Conservation (phyloP, 2,329 filamentous ascomycete genomes). For the Thelonectria rubi region DNA sequence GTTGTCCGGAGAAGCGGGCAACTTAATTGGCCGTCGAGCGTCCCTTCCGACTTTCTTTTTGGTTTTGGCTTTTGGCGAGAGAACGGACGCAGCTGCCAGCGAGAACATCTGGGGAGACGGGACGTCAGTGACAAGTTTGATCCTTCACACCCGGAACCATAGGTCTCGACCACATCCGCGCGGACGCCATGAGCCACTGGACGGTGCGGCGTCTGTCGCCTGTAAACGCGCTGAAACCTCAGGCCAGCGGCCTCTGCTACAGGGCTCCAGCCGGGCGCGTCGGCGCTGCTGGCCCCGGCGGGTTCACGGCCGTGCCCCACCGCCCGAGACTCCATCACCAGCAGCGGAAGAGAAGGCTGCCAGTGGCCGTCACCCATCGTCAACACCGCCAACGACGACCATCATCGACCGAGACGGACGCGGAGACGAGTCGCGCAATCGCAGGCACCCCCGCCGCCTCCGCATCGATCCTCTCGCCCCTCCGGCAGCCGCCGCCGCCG, state of each 20-base stretch:
- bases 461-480: background rate
- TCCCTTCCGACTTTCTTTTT: background rate
- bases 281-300: background rate
- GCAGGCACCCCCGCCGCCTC: background rate
- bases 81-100: no score
- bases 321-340: background rate
- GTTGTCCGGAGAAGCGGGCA: conserved; percentile 14
- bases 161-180: background rate
- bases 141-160: background rate
- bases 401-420: no score
- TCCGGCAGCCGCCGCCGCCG: conserved; percentile 12
- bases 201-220: conserved; percentile 38
- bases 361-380: background rate
- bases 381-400: background rate
- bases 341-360: background rate
- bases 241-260: conserved; percentile 26
- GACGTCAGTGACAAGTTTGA: no score
- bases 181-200: background rate
- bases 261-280: conserved; percentile 6
- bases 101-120: no score
- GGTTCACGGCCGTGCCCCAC: conserved; percentile 17
- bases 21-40: conserved; percentile 15
- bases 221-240: conserved; percentile 40
- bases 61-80: conserved; percentile 1
- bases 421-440: background rate